Base-by-base conservation (phyloP, 441 rosid genomes). In the Populus trichocarpa region DNA sequence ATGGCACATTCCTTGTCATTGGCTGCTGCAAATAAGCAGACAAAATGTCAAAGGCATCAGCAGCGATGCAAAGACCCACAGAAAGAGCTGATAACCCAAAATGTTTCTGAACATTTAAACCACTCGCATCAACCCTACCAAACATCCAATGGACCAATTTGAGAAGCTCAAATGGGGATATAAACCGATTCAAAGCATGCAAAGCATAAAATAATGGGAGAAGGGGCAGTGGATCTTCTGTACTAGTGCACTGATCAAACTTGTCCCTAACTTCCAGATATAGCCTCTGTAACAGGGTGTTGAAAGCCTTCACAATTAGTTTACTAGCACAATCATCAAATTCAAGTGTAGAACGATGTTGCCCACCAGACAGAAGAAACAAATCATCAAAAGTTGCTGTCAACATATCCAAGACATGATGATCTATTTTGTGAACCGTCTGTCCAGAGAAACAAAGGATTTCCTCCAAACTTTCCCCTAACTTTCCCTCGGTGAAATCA, bases 131-230 rank as follows among this genome's bases (percentile, higher is more conserved):
- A 81, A 87, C 73, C 80, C 78, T 87, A 82, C 81, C 81, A 75
- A 96, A 86, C 79, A 93, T 82, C 88, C 87, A 93, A 74, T 79
- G 81, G 40, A 82, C 94, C 59, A 92, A 77, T 75, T 89, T 80
- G 81, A 96, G 88, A 78, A 93, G 88, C 81, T 89, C 81, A 71
- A 90, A 86, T 32, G 98, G 99, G 72, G 97, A 90, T 71, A 88
- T 77, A 80, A 85, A 88, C 74, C 79, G 85, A 78, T 83, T 75
- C 82, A 96, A 79, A 84, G 87, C 73, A 85, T 88, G 90, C 75
- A 92, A 72, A 67, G 89, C 80, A 79, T 87, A 85, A 86, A 89
- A 85, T 77, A 84, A 77, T 80, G 88, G 93, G 75, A 89, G 87
- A 79, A 93, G 85, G 50, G 88, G 79, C 75, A 75, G 71, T 46